phyloP scores from a whole-genome alignment of 495 filamentous ascomycete species.

The Corynascus novoguineensis region DNA sequence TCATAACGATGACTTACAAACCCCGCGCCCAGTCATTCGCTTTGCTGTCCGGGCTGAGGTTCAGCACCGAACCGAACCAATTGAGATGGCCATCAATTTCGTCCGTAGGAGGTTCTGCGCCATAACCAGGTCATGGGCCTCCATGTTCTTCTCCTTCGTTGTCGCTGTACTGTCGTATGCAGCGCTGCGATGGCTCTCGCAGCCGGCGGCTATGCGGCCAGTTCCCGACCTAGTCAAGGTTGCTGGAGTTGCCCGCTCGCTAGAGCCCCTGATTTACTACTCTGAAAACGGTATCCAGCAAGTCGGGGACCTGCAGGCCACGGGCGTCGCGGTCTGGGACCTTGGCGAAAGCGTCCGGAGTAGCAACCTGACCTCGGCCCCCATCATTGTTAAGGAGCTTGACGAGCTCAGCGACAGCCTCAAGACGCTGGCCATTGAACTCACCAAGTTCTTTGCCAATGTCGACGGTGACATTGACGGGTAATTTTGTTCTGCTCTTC shows the following conservation, averaged over 20 bases:
- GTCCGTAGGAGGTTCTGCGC: constrained; percentile 51
- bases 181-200: constrained; percentile 58
- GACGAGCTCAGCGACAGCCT: constrained; percentile 77
- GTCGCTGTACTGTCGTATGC: constrained; percentile 54
- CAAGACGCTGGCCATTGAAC: constrained; percentile 71
- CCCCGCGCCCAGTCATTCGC: constrained; percentile 70
- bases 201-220: constrained; percentile 58
- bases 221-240: constrained; percentile 88
- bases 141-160: constrained; percentile 52
- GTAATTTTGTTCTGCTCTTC: constrained; percentile 22
- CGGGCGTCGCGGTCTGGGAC: constrained; percentile 87
- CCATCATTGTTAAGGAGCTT: constrained; percentile 75
- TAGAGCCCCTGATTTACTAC: constrained; percentile 87
- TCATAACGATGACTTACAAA: constrained; percentile 27
- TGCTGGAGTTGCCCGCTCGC: constrained; percentile 76
- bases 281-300: constrained; percentile 82
- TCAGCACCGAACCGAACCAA: constrained; percentile 76
- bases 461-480: constrained; percentile 88
- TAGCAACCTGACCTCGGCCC: constrained; percentile 84
- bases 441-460: constrained; percentile 84
- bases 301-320: constrained; percentile 79
- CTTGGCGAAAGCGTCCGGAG: constrained; percentile 78
- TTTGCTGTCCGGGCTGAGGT: constrained; percentile 82
- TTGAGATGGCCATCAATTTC: constrained; percentile 65
- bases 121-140: constrained; percentile 60